These are phyloP conservation scores for Rhododendron molle DNA, from an alignment of 148 eudicot species.

Conservation along the genomic window DNA sequence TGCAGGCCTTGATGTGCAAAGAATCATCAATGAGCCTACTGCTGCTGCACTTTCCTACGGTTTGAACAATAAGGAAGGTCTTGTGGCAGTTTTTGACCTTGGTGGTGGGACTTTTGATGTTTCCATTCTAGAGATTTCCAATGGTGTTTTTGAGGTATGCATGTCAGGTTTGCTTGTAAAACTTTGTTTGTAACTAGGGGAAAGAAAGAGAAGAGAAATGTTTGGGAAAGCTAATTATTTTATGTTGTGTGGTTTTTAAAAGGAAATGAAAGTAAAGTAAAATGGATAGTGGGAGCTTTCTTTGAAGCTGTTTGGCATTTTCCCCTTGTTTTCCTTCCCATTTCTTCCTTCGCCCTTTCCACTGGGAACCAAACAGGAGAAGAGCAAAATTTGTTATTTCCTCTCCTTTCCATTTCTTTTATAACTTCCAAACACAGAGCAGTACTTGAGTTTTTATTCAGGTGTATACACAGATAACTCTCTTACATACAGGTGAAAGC, in stretches of 20 bases:
- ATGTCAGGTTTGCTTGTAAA: neutral
- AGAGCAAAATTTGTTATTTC: neutral
- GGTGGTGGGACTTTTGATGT: constrained; percentile 99
- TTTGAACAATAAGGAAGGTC: constrained; percentile 87
- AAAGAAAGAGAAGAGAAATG: neutral
- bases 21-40: constrained; percentile 95
- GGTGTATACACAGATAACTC: neutral
- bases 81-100: constrained; percentile 93
- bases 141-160: constrained; percentile 93
- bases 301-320: neutral
- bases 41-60: constrained; percentile 99
- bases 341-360: neutral
- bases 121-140: constrained; percentile 86
- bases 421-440: neutral
- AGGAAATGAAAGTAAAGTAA: neutral
- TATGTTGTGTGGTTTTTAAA: neutral
- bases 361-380: neutral
- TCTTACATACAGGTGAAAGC: constrained; percentile 67
- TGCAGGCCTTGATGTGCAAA: constrained; percentile 89
- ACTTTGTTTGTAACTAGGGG: neutral
- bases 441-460: neutral
- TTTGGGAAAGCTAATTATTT: neutral
- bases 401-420: neutral
- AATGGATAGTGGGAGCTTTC: neutral
- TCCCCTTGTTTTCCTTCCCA: neutral